phyloP scores from a whole-genome alignment of 2,329 filamentous ascomycete genomes.

The Emericellopsis atlantica region DNA sequence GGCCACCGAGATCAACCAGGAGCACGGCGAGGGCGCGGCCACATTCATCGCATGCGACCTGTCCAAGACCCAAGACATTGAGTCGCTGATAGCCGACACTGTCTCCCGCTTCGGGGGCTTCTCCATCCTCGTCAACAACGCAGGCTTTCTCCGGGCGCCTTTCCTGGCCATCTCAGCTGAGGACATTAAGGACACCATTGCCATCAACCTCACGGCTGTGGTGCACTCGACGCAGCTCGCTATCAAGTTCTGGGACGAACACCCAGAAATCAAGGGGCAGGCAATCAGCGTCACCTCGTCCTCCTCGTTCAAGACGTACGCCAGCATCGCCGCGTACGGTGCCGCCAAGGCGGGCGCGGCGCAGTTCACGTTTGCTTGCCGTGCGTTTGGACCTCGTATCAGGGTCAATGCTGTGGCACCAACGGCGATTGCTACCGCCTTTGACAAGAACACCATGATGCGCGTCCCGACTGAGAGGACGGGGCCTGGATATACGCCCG shows the following conservation, averaged over 20 bases:
- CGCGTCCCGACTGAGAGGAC: neutral
- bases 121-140: conserved; percentile 2
- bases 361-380: conserved; percentile 1
- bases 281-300: conserved; percentile 1
- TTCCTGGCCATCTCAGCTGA: conserved; percentile 1
- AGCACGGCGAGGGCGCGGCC: neutral
- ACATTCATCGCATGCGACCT: neutral
- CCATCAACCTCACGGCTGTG: conserved; percentile 1
- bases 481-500: conserved; percentile 1
- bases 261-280: neutral
- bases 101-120: neutral
- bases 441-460: neutral
- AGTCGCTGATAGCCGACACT: neutral
- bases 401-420: conserved; percentile 1
- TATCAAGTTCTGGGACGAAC: neutral
- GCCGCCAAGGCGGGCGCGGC: conserved; percentile 1
- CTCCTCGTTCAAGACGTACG: conserved; percentile 1
- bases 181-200: neutral
- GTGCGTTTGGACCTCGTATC: neutral
- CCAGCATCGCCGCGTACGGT: conserved; percentile 1
- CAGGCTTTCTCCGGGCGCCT: neutral
- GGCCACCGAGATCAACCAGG: neutral
- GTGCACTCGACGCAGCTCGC: neutral
- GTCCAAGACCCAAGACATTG: conserved; percentile 1
- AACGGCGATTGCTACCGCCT: neutral